Evolutionary conservation across 1,284 basidiomycete genomes (phyloP), one percentile per base, ranked within the genome.

Genomic region (Pseudozyma flocculosa): DNA sequence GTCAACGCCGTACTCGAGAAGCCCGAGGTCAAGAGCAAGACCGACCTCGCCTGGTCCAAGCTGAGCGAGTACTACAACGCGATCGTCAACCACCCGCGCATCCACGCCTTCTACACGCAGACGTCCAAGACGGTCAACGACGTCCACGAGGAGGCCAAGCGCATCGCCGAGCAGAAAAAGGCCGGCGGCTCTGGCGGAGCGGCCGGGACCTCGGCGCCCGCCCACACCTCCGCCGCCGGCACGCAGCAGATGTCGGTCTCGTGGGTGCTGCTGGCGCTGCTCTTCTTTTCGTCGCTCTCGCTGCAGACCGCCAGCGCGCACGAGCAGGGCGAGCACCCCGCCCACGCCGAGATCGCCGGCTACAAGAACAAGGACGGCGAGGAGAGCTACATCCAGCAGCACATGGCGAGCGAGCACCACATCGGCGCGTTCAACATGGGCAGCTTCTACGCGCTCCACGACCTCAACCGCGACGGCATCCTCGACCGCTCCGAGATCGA

Each of bases 131-230:
- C 90, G 73, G 85, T 89, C 17, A 76, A 82, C 34, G 90, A 92
- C 72, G 90, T 92, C 48, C 90, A 92, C 73, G 89, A 90, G 71
- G 90, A 93, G 78, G 90, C 90, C 1, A 82, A 83, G 52, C 85
- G 90, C 40, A 88, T 92, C 70, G 83, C 85, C 24, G 82, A 83
- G 21, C 79, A 82, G 51, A 84, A 88, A 67, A 64, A 65, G 55
- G 61, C 62, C 15, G 59, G 63, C 5, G 50, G 57, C 15, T 40
- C 69, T 13, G 50, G 63, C 2, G 61, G 54, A 10, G 52, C 70
- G 15, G 59, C 73, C 1, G 61, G 50, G 37, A 64, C 68, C 19
- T 52, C 55, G 11, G 45, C 44, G 14, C 54, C 60, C 30, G 42
- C 23, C 34, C 17, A 18, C 26, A 24, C 19, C 38, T 54, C 32